Evolutionary conservation across 2,329 filamentous ascomycete genomes (phyloP).

Genomic region (Rutstroemia sp.): DNA sequence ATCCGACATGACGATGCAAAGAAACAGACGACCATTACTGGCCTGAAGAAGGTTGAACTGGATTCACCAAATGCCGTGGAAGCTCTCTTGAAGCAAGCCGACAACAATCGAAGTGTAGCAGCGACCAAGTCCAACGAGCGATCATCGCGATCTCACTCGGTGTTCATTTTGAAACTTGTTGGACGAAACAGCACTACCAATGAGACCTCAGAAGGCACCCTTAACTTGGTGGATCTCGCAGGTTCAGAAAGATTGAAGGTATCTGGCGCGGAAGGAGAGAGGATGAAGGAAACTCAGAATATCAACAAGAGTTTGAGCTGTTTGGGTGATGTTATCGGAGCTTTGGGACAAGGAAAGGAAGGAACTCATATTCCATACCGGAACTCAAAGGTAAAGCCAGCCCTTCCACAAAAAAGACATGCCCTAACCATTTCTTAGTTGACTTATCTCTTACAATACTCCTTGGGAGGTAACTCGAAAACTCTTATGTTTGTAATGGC

Average conservation of each 20-base stretch:
- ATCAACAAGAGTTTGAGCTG: constrained; percentile 95
- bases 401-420: background rate
- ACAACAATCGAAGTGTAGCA: constrained; percentile 82
- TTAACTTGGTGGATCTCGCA: constrained; percentile 93
- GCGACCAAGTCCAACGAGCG: constrained; percentile 97
- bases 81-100: constrained; percentile 69
- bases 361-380: constrained; percentile 82
- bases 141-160: constrained; percentile 88
- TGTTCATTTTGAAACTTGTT: constrained; percentile 81
- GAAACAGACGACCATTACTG: constrained; percentile 75
- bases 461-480: constrained; percentile 88
- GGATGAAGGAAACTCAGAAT: constrained; percentile 88
- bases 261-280: constrained; percentile 76
- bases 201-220: constrained; percentile 82
- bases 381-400: constrained; percentile 72
- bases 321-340: constrained; percentile 88
- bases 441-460: constrained; percentile 92
- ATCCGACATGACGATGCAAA: constrained; percentile 79
- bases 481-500: constrained; percentile 99
- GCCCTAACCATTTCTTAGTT: constrained; percentile 42
- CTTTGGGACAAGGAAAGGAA: constrained; percentile 75
- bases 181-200: constrained; percentile 65
- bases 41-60: constrained; percentile 68
- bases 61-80: constrained; percentile 77
- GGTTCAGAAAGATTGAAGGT: constrained; percentile 88